A percentile compares a stretch with the other conserved stretches of the same genome.
These are phyloP conservation scores for Trichaptum fuscoviolaceum DNA, from an alignment of 768 basidiomycete species.

Conservation along the genomic window DNA sequence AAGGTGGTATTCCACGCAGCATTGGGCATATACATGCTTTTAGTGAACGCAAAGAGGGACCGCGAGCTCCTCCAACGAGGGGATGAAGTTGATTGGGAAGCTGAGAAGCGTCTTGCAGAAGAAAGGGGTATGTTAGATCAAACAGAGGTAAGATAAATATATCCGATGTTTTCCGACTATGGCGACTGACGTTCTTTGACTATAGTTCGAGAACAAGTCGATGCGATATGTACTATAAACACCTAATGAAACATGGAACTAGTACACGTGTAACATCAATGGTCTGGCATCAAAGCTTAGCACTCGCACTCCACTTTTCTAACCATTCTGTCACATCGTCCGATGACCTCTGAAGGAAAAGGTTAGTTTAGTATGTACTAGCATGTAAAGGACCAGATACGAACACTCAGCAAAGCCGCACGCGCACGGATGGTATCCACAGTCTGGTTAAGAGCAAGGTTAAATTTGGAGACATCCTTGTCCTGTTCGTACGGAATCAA, in stretches of 20 bases:
- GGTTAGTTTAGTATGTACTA: slow-evolving; percentile 6
- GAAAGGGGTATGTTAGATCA: slow-evolving; percentile 18
- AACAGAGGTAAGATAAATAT: not conserved
- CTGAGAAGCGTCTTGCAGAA: slow-evolving; percentile 14
- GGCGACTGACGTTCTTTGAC: not conserved
- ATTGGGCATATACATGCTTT: slow-evolving; percentile 27
- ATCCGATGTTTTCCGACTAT: not conserved
- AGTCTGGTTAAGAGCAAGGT: slow-evolving; percentile 57
- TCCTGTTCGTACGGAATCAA: slow-evolving; percentile 31
- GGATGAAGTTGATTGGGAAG: slow-evolving; percentile 13
- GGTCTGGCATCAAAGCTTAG: not conserved
- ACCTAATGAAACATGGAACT: not conserved
- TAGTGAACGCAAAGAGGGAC: slow-evolving; percentile 24
- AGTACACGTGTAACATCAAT: no score
- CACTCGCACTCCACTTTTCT: slow-evolving; percentile 24
- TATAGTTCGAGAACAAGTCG: not conserved
- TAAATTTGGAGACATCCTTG: slow-evolving; percentile 67
- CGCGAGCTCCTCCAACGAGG: slow-evolving; percentile 12
- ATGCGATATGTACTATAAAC: not conserved
- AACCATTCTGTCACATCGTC: slow-evolving; percentile 55
- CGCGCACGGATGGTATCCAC: slow-evolving; percentile 63
- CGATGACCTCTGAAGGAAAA: slow-evolving; percentile 45
- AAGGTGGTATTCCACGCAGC: slow-evolving; percentile 19
- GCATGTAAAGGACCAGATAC: not conserved
- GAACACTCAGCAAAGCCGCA: slow-evolving; percentile 57